phyloP scores from a whole-genome alignment of 352 stramenopile genomes.

The Elongisporangium undulatum region DNA sequence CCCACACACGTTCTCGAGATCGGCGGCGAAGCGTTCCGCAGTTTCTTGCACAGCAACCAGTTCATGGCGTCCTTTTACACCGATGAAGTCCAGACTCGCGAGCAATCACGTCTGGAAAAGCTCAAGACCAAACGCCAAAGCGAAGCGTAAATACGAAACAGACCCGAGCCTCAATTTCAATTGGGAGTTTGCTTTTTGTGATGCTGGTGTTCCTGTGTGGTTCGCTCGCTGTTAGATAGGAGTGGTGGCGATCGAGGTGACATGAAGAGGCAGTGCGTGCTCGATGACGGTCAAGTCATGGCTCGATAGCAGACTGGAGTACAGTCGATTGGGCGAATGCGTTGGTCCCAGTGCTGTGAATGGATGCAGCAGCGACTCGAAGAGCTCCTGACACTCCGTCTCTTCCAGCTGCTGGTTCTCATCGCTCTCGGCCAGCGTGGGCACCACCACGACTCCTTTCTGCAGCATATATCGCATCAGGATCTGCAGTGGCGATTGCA shows the following conservation, averaged over 20 bases:
- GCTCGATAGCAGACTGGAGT: slow-evolving; percentile 38
- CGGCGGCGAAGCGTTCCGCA: slow-evolving; percentile 75
- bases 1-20: slow-evolving; percentile 76
- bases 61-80: slow-evolving; percentile 79
- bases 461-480: slow-evolving; percentile 44
- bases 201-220: slow-evolving; percentile 1
- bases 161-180: slow-evolving; percentile 18
- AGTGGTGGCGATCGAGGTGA: slow-evolving; percentile 8
- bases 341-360: slow-evolving; percentile 28
- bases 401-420: slow-evolving; percentile 5
- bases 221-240: background rate
- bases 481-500: slow-evolving; percentile 39
- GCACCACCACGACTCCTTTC: slow-evolving; percentile 43
- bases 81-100: slow-evolving; percentile 61
- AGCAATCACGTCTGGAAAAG: slow-evolving; percentile 56
- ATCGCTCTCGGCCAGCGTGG: slow-evolving; percentile 14
- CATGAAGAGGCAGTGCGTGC: slow-evolving; percentile 21
- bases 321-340: slow-evolving; percentile 37
- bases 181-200: slow-evolving; percentile 14
- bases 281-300: slow-evolving; percentile 36
- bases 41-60: slow-evolving; percentile 79
- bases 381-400: slow-evolving; percentile 29
- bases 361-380: slow-evolving; percentile 35
- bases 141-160: slow-evolving; percentile 11
- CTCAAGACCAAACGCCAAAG: slow-evolving; percentile 17